Evolutionary conservation across 441 rosid genomes (phyloP).

Genomic region (Gossypium davidsonii): DNA sequence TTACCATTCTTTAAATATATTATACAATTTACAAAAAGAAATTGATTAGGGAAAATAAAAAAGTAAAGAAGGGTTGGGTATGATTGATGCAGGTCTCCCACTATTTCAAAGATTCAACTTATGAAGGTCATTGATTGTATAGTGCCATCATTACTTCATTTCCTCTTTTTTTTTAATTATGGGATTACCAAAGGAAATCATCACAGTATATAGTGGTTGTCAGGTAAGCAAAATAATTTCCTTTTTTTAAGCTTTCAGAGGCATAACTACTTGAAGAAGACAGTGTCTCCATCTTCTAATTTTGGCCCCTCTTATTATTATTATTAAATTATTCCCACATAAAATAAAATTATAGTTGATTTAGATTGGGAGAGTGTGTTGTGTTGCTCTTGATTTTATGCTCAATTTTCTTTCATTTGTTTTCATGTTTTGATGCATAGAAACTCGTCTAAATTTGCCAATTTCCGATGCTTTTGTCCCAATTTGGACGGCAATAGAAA

Average conservation of each 20-base stretch:
- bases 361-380: neutral
- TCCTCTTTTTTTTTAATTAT: neutral
- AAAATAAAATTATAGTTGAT: neutral
- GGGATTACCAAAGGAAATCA: constrained; percentile 23
- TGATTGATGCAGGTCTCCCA: neutral
- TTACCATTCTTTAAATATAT: too few species aligned
- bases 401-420: neutral
- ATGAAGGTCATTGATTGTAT: neutral
- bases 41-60: neutral
- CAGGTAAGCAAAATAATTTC: constrained; percentile 11
- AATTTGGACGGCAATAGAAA: neutral
- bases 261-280: neutral
- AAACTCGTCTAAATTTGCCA: neutral
- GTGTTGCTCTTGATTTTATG: constrained; percentile 4
- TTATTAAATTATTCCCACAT: neutral
- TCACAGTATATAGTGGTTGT: constrained; percentile 20
- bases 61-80: neutral
- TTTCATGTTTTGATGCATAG: constrained; percentile 5
- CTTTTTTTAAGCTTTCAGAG: constrained; percentile 1
- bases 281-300: neutral
- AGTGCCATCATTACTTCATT: constrained; percentile 9
- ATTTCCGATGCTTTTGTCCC: constrained; percentile 2
- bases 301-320: neutral
- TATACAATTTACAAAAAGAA: too few species aligned
- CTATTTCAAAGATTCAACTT: neutral